phyloP scores from a whole-genome alignment of 1,139 yeast species.

The Fermentozyma sake region DNA sequence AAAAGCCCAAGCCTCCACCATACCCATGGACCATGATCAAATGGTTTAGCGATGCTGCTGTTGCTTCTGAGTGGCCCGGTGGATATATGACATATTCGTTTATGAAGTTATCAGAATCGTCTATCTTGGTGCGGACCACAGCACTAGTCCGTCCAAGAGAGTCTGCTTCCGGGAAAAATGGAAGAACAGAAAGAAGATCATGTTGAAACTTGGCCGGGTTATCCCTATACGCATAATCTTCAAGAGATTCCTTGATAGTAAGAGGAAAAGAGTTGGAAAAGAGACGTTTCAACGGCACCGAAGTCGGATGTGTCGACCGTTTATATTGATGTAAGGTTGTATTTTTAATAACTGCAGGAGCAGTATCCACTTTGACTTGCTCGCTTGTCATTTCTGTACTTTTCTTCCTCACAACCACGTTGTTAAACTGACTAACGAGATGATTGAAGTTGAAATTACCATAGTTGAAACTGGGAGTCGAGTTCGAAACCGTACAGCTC shows the following conservation, averaged over 20 bases:
- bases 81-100: conserved; percentile 64
- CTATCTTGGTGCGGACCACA: conserved; percentile 36
- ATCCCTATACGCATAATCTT: conserved; percentile 43
- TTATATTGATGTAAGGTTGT: too few species aligned
- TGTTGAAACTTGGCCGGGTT: conserved; percentile 47
- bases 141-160: conserved; percentile 26
- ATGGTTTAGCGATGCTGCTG: conserved; percentile 42
- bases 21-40: conserved; percentile 70
- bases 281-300: conserved; percentile 52
- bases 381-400: too few species aligned
- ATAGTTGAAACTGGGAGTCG: too few species aligned
- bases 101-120: conserved; percentile 40
- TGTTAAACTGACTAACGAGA: too few species aligned
- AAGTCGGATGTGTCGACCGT: conserved; percentile 58
- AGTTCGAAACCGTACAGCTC: too few species aligned
- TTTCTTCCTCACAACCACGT: too few species aligned
- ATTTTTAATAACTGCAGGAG: too few species aligned
- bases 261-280: conserved; percentile 57
- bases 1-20: conserved; percentile 76
- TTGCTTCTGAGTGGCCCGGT: conserved; percentile 23
- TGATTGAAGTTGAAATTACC: too few species aligned
- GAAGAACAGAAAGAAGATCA: conserved; percentile 41
- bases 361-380: too few species aligned
- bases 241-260: conserved; percentile 44
- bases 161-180: conserved; percentile 36